Base-by-base conservation (phyloP, 192 early-diverging fungal species). In the Rhizophagus prolifer region DNA sequence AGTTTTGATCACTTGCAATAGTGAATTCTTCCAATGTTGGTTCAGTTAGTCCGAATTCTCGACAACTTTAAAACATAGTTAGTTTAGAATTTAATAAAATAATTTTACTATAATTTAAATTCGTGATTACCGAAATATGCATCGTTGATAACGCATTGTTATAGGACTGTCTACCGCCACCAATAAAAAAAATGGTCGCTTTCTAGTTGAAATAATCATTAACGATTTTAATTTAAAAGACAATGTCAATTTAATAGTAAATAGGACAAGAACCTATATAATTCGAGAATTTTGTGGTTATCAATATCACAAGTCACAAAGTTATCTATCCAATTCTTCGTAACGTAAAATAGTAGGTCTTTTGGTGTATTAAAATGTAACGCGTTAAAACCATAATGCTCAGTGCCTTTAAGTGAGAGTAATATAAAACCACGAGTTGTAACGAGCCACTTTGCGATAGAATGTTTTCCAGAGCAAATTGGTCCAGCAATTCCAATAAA, bases 121-220 rank as follows among this genome's bases (percentile, higher is more conserved):
- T 23, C n/a, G 8, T 9, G n/a, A 44, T 36, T 83, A 85, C 86
- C 84, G 82, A 30, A 71, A 25, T 4, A 84, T 62, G 68, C 82
- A 86, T 28, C 93, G 86, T 67, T 78, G 79, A 81, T 91, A 94
- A 38, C 96, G 90, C 25, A 91, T 79, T 31, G 80, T 81, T 30
- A 90, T 79, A 0, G 94, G 92, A n/a, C 94, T 93, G 65, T 97
- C 92, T 7, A 99, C 86, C n/a, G 91, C 88, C 1, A 97, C 86
- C 10, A 97, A 79, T 9, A 97, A 82, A 41, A 96, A 90, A 84
- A 96, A 94, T 0, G 93, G 93, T 2, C 94, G 84, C 75, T 93
- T 94, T 50, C 90, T 87, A 74, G 36, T 50, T 36, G 9, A 12
- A 44, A 44, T 12, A 44, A 44, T 0, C 36, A 74, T 6, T 30